Evolutionary conservation across 805 yeast genomes (phyloP).

Genomic region (Zygosaccharomyces siamensis): DNA sequence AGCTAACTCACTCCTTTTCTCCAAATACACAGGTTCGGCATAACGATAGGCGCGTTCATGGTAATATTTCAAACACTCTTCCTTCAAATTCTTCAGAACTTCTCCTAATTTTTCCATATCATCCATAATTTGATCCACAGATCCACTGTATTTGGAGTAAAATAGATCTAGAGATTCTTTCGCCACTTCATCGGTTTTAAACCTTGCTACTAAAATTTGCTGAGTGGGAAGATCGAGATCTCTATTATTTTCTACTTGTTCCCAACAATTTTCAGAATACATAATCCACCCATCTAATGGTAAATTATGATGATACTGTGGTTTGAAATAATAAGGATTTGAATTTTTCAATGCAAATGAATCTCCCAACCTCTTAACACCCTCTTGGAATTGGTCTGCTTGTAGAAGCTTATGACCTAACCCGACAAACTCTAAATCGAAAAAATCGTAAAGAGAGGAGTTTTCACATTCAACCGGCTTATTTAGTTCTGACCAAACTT

Average conservation of each 20-base stretch:
- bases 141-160: constrained; percentile 33
- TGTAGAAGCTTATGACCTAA: constrained; percentile 83
- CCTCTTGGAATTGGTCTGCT: constrained; percentile 60
- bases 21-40: constrained; percentile 57
- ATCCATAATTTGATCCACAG: constrained; percentile 28
- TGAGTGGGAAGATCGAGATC: constrained; percentile 96
- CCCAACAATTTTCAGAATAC: constrained; percentile 90
- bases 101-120: constrained; percentile 38
- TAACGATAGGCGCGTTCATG: constrained; percentile 77
- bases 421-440: constrained; percentile 77
- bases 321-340: constrained; percentile 46
- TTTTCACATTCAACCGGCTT: constrained; percentile 64
- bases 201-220: constrained; percentile 89
- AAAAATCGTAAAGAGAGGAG: constrained; percentile 63
- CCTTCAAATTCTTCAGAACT: constrained; percentile 41
- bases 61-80: constrained; percentile 47
- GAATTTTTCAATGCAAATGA: constrained; percentile 40
- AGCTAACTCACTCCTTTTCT: constrained; percentile 49
- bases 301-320: constrained; percentile 72
- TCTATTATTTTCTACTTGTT: constrained; percentile 85
- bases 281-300: constrained; percentile 96
- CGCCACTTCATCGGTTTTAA: constrained; percentile 88
- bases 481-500: constrained; percentile 71
- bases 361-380: constrained; percentile 60
- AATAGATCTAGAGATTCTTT: constrained; percentile 46